phyloP scores from a whole-genome alignment of 2,329 filamentous ascomycete species.

The Thielaviopsis euricoi region DNA sequence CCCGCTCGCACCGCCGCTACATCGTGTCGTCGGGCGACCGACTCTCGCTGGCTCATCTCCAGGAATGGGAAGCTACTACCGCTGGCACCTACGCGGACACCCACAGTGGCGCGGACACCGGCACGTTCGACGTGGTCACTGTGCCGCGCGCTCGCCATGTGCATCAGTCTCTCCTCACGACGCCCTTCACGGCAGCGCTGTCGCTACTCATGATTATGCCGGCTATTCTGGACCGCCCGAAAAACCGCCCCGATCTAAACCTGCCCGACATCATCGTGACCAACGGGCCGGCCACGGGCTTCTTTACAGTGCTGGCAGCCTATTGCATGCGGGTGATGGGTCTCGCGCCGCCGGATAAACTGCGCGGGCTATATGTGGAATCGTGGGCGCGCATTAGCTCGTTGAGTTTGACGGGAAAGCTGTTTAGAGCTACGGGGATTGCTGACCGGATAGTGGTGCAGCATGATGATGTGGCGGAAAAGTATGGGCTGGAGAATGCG shows the following conservation, averaged over 20 bases:
- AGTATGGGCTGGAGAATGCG: constrained; percentile 18
- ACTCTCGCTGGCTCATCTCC: constrained; percentile 49
- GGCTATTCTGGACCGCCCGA: constrained; percentile 29
- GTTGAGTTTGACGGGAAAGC: constrained; percentile 68
- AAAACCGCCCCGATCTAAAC: constrained; percentile 15
- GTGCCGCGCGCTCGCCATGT: constrained; percentile 66
- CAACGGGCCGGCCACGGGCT: constrained; percentile 79
- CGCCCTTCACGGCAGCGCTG: constrained; percentile 49
- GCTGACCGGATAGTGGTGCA: constrained; percentile 73
- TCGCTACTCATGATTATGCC: constrained; percentile 48
- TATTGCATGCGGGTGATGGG: constrained; percentile 30
- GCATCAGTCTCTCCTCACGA: constrained; percentile 62
- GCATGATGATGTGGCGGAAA: constrained; percentile 47
- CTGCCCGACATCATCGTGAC: constrained; percentile 64
- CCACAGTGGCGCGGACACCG: constrained; percentile 15
- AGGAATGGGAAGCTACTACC: constrained; percentile 23
- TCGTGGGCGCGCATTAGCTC: constrained; percentile 76
- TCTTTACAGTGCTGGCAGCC: constrained; percentile 47
- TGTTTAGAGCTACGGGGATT: constrained; percentile 47
- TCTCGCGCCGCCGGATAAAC: constrained; percentile 32
- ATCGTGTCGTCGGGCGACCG: constrained; percentile 22
- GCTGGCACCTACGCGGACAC: neutral
- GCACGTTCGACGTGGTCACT: constrained; percentile 44
- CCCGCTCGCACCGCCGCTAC: constrained; percentile 40
- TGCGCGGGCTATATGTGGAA: constrained; percentile 75